Evolutionary conservation across 176 grass and related monocot species (phyloP).

Genomic region (Saccharum spontaneum): DNA sequence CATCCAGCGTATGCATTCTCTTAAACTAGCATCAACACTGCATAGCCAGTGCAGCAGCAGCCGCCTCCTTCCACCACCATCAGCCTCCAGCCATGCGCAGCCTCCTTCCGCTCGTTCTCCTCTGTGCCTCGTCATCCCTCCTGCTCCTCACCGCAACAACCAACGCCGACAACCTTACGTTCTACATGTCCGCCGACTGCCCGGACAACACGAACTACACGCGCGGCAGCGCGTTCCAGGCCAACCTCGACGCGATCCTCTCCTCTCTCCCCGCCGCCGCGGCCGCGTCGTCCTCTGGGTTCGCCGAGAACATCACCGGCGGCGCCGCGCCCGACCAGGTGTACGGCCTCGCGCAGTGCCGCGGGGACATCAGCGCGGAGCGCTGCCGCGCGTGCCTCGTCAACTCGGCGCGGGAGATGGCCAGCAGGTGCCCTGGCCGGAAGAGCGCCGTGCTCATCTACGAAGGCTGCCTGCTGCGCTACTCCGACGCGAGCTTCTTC

Average conservation of each 20-base stretch:
- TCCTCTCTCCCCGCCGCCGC: not conserved
- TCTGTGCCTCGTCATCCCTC: no score
- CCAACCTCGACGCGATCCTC: constrained; percentile 49
- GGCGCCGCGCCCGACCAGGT: constrained; percentile 21
- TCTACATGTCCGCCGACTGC: no score
- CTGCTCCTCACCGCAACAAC: no score
- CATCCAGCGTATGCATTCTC: no score
- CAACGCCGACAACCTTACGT: no score
- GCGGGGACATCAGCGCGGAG: constrained; percentile 23
- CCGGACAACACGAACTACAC: no score
- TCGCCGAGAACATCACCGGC: constrained; percentile 1
- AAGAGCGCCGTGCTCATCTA: constrained; percentile 4
- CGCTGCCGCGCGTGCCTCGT: constrained; percentile 37
- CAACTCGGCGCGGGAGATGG: not conserved
- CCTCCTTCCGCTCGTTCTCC: no score
- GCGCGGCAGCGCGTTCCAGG: constrained; percentile 28
- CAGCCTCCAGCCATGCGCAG: no score
- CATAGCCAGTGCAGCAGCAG: no score
- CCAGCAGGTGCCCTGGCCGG: constrained; percentile 20
- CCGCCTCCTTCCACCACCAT: no score
- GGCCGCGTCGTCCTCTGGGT: constrained; percentile 1
- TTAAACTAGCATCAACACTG: no score
- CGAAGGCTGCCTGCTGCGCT: constrained; percentile 41
- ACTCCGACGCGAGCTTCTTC: constrained; percentile 46
- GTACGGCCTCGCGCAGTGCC: constrained; percentile 61